Evolutionary conservation across 1,284 basidiomycete genomes (phyloP), one percentile per base, ranked within the genome.

Genomic region (Boletus smithii): DNA sequence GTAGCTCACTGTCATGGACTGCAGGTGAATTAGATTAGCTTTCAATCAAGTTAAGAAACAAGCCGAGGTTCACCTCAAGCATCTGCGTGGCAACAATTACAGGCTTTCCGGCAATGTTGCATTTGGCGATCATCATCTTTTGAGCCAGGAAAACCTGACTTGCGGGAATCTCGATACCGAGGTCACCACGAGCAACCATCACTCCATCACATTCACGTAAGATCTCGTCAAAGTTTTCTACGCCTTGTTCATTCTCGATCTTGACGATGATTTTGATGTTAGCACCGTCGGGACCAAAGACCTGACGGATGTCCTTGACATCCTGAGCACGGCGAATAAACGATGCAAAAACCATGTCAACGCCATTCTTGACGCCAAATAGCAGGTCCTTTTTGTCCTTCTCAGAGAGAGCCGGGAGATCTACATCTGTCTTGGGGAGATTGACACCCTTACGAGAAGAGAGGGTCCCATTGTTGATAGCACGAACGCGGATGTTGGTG

Each of bases 71-170:
- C 60, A 88, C 88, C 79, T 99, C 97, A 60, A 99, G 86, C 97
- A 99, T 99, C 73, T 99, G 97, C 16, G 97, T 99, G 17, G 97
- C 97, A 60, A 97, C 97, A 66, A 99, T 99, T 64, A 92, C 91
- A 44, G 97, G 95, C 78, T 99, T 97, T 62, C 94, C 94, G 46
- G 82, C 85, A 60, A 94, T 87, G 77, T 95, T 97, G 76, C 93
- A 97, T 76, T 97, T 97, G 55, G 94, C 83, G 61, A 97, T 98
- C 93, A 98, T 98, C 95, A 97, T 97, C 77, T 98, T 98, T 70
- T 98, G 95, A 18, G 95, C 95, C 65, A 97, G 78, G 79, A 98
- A 97, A 41, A 98, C 95, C 67, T 97, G 95, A 63, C 87, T 91
- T 37, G 95, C 94, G 22, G 97, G 97, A 59, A 97, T 98, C 74